Evolutionary conservation across 192 early-diverging fungal species (phyloP), one percentile per base, ranked within the genome.

Genomic region (Gonapodya prolifera): DNA sequence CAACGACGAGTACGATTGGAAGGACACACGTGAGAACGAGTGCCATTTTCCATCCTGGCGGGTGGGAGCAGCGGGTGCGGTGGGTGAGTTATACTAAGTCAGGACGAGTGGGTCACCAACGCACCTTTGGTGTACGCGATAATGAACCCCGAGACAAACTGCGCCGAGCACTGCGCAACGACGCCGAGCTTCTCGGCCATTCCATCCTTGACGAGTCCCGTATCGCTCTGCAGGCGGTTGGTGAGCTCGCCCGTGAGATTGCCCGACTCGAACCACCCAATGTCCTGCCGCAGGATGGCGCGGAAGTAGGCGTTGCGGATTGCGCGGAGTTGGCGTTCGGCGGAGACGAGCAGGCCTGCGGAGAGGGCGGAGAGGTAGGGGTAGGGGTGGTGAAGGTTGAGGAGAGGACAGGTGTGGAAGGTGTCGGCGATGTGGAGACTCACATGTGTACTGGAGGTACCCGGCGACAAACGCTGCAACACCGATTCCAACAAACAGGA

Each of bases 241-340:
- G 85, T 87, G 61, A 87, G 71, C 69, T 84, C 83, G 16, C 86
- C 86, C 45, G 83, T 83, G 18, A 81, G 78, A n/a, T n/a, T n/a
- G 30, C 76, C 77, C 33, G 70, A 70, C 34, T 87, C 86, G 79
- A 83, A 86, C 83, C 82, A 86, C 1, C 73, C 85, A 30, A 84
- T 70, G 77, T 86, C 80, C 77, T 86, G 85, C 2, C 85, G 81
- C 61, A 86, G 75, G 18, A 86, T 36, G 29, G 80, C 31, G 2
- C 76, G 28, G 73, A 86, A 77, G 69, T 82, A 86, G 2, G 36
- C 36, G 69, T 81, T 69, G 69, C 81, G 80, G 30, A 86, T 84
- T 33, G 77, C 70, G 78, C 77, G 29, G 28, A 35, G 8, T n/a
- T 69, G 45, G 13, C 45, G 45, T 8, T 16, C n/a, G 45, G 45